Percentiles rank a stretch among this genome's conserved stretches.
phyloP scores from a whole-genome alignment of 768 basidiomycete genomes.

The Lentinula guzmanii region DNA sequence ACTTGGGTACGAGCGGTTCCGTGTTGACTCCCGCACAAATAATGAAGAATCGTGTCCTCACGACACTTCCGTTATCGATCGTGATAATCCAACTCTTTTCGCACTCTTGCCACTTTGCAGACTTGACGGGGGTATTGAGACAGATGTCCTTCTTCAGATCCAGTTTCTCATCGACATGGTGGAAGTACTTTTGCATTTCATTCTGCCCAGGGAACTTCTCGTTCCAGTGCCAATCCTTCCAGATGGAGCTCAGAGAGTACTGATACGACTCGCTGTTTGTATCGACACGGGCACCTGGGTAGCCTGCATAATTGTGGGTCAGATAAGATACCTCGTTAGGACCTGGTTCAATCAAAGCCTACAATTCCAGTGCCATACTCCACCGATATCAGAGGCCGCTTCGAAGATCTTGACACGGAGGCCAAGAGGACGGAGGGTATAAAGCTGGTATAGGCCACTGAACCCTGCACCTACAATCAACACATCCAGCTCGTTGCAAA shows the following conservation, averaged over 20 bases:
- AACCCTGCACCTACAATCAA: constrained; percentile 2
- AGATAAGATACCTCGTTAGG: not conserved
- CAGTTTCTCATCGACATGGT: constrained; percentile 11
- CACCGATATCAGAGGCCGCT: constrained; percentile 11
- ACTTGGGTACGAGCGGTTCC: not conserved
- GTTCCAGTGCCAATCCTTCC: constrained; percentile 8
- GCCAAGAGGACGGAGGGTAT: constrained; percentile 8
- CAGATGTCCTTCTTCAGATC: constrained; percentile 9
- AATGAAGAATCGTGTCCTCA: not conserved
- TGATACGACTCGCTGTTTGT: constrained; percentile 11
- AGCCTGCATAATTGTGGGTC: not conserved
- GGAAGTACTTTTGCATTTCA: constrained; percentile 10
- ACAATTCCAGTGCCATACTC: constrained; percentile 13
- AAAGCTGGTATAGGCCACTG: constrained; percentile 1
- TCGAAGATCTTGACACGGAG: constrained; percentile 11
- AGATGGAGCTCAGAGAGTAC: constrained; percentile 8
- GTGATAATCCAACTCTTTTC: constrained; percentile 8
- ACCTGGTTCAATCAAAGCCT: not conserved
- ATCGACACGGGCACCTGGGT: constrained; percentile 12
- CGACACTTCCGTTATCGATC: not conserved
- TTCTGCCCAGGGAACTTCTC: constrained; percentile 8
- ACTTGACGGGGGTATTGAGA: constrained; percentile 9
- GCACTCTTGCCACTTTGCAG: constrained; percentile 8
- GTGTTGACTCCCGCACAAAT: constrained; percentile 6
- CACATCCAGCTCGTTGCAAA: constrained; percentile 2